Base-by-base conservation (phyloP, 345 rosid genomes). In the Rhodamnia argentea region DNA sequence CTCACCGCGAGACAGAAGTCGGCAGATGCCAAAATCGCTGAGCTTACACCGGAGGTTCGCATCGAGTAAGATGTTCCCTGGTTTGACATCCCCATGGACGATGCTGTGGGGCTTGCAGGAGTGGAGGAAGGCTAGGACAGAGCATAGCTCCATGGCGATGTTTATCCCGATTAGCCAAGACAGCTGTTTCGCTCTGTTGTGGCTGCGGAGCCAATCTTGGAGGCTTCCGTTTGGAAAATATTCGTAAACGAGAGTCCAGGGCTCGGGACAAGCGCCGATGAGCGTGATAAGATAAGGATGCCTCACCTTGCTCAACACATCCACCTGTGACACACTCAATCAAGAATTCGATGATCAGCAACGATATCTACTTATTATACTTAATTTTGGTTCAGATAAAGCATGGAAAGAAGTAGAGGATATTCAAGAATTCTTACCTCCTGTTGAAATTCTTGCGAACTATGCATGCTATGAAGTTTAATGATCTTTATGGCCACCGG, bases 161-260 rank as follows among this genome's bases (percentile, higher is more conserved):
- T 94, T 90, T 27, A 95, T 92, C 54, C 98, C 94, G 62, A 91
- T 90, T 90, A 92, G 95, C 98, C 99, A 96, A 51, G 96, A 92
- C 85, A 96, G 86, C 26, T 95, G 98, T 1, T 94, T 90, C 82
- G 96, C 90, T 87, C 93, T 94, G 86, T 91, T 94, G 87, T 52
- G 88, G 89, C 94, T 93, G 91, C 83, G 89, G 83, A 96, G 93
- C 83, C 95, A 92, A 78, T 96, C 99, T 90, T 94, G 97, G 57
- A 96, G 98, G 87, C 97, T 96, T 82, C 98, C 99, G 89, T 94
- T 94, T 22, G 95, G 92, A 85, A 93, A 92, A 90, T 92, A 93
- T 88, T 94, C 96, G 13, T 95, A 96, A 70, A 96, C 59, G 47
- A 96, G 98, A 89, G 92, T 83, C 92, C 95, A 93, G 11, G 90